These are phyloP conservation scores for Rhodosporidiobolus sp. DNA, from an alignment of 768 basidiomycete species.

Conservation along the genomic window DNA sequence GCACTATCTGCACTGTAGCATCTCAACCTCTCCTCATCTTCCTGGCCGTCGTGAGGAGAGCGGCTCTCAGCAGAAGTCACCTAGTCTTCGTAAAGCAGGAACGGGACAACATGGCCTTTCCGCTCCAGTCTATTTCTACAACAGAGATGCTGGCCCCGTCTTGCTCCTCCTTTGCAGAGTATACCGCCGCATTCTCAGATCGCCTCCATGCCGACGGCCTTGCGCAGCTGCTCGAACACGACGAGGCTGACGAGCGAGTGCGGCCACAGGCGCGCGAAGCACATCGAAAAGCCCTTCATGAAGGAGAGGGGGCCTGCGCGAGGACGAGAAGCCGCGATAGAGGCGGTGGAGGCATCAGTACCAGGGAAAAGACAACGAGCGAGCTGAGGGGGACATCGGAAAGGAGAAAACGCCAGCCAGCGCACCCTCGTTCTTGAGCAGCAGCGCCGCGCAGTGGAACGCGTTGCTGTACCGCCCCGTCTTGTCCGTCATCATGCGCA, in stretches of 20 bases:
- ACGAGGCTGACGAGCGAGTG: conserved; percentile 27
- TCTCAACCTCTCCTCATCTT: too few species aligned
- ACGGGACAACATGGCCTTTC: too few species aligned
- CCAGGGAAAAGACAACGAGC: neutral
- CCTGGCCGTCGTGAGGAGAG: too few species aligned
- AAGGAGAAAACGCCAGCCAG: neutral
- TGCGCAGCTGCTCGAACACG: conserved; percentile 35
- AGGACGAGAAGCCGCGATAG: neutral
- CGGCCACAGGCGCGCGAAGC: conserved; percentile 36
- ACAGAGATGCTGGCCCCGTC: too few species aligned
- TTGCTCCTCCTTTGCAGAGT: too few species aligned
- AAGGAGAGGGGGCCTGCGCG: conserved; percentile 27
- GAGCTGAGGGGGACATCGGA: neutral
- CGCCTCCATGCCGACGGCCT: conserved; percentile 17
- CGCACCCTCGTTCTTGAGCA: conserved; percentile 42
- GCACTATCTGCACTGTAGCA: too few species aligned
- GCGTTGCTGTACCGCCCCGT: conserved; percentile 34
- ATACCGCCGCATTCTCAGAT: too few species aligned
- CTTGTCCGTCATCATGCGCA: conserved; percentile 42
- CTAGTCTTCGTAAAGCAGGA: too few species aligned
- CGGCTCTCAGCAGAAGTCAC: too few species aligned
- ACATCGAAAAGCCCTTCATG: conserved; percentile 40
- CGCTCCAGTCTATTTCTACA: too few species aligned
- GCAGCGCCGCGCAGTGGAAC: conserved; percentile 30
- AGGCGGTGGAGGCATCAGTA: neutral